Evolutionary conservation across 2,329 filamentous ascomycete species (phyloP), one percentile per base, ranked within the genome.

Genomic region (Cercospora janseana): DNA sequence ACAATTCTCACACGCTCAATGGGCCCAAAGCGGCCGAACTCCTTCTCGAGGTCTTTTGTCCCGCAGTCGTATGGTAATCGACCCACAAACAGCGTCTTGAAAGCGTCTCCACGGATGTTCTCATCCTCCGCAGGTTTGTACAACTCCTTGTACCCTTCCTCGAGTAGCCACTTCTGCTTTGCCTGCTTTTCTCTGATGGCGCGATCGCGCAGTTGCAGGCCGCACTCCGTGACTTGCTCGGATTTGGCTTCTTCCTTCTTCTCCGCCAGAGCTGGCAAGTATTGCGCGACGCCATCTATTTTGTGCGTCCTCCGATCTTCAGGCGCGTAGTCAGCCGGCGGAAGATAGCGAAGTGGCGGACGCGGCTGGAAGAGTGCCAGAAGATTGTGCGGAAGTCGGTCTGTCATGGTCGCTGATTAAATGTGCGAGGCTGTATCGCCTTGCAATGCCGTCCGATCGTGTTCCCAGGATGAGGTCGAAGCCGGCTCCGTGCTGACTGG

Each of bases 341-440:
- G 86, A 54, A 95, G 83, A 79, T 88, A 97, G 71, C 90, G 87
- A 68, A 97, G 76, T 52, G 92, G 87, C 62, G 93, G 93, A 53
- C 93, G 88, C 68, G 93, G 88, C 73, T 92, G 88, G 75, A 98
- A 98, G 61, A 97, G 88, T 72, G 88, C 87, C 63, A 97, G 80
- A 52, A 97, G 81, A 69, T 95, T 92, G 49, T 87, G 88, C 51
- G 93, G 92, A 15, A 98, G 86, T 73, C 94, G 93, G 79, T 96
- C 92, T 43, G 93, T 97, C 93, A 97, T 98, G 56, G 62, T 75
- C 63, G 45, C 37, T 28, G 29, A 21, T 34, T 15, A 16, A 26
- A 16, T 13, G 46, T 12, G 44, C 32, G 21, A 44, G 45, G 38
- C 44, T 44, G 48, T 28, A 20, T 8, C 40, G 45, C 45, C 38